A percentile compares a stretch with the other conserved stretches of the same genome.
Conservation (phyloP, 1,139 yeast genomes). For the Pichia cactophila region DNA sequence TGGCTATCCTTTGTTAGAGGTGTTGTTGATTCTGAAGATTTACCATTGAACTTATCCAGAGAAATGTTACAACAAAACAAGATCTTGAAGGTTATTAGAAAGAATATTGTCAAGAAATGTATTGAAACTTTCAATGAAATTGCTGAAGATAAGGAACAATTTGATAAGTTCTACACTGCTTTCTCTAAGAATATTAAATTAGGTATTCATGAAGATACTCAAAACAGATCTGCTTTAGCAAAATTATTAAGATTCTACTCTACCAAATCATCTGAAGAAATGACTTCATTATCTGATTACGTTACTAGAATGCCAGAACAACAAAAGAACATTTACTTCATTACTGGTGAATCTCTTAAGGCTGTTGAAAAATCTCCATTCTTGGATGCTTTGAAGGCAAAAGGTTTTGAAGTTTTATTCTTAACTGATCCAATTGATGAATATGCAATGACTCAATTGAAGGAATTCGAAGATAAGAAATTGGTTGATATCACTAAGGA, state of each 20-base stretch:
- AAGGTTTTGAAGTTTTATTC: conserved; percentile 96
- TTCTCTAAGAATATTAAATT: conserved; percentile 98
- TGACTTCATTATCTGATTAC: conserved; percentile 91
- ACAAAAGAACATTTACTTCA: conserved; percentile 98
- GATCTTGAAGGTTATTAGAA: conserved; percentile 98
- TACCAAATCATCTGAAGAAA: conserved; percentile 89
- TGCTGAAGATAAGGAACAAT: conserved; percentile 98
- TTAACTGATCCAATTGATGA: conserved; percentile 99
- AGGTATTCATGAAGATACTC: conserved; percentile 98
- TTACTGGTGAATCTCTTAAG: conserved; percentile 97
- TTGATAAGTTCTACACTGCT: conserved; percentile 96
- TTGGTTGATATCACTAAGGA: conserved; percentile 98
- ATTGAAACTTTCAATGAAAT: conserved; percentile 98
- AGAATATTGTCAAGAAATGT: conserved; percentile 97
- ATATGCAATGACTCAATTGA: conserved; percentile 98
- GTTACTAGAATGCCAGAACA: conserved; percentile 99
- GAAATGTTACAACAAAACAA: conserved; percentile 99
- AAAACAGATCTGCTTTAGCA: conserved; percentile 93
- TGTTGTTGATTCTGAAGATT: conserved; percentile 99
- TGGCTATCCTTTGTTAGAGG: conserved; percentile 98
- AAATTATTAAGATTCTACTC: conserved; percentile 96
- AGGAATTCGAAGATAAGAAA: conserved; percentile 99
- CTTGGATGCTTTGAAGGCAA: conserved; percentile 97
- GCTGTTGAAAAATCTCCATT: conserved; percentile 98
- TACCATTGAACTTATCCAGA: conserved; percentile 99